Evolutionary conservation across 768 basidiomycete genomes (phyloP), one percentile per base, ranked within the genome.

Genomic region (Pleurotus pulmonarius): DNA sequence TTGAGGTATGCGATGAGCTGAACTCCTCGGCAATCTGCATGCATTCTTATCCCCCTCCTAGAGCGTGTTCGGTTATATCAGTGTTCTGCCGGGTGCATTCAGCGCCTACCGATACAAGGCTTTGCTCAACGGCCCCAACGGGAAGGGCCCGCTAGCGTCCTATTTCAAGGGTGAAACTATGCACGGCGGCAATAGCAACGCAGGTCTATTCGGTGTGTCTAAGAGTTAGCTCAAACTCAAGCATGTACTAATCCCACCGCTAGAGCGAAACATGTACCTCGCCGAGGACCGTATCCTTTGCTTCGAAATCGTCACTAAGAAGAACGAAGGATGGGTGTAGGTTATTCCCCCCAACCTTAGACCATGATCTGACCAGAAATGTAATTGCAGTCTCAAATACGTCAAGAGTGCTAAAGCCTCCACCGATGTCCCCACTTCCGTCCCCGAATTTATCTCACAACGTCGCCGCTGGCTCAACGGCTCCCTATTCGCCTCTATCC

Each of bases 121-220:
- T 12, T 79, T 96, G 29, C 78, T 81, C 64, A 95, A 97, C 63
- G 92, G 91, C 20, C 85, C 88, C 1, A 84, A 94, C 64, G 94
- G 93, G 55, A 88, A 85, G 58, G 94, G 94, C 3, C 94, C 94
- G 0, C 83, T 97, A 13, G 91, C 90, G 0, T 90, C 88, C 0
- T 96, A 96, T 75, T 96, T 96, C 77, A 92, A 88, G 74, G 94
- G 95, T 25, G 94, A 97, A 69, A 78, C 84, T 2, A 86, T 97
- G 83, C 90, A 92, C 60, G 84, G 82, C 34, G 81, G 76, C 44
- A 81, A 81, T 22, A 81, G 73, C 59, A 71, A 72, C 45, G 90
- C 90, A 39, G 87, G 89, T 34, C 75, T 92, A 26, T 92, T 92
- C 74, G 80, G 79, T 79, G 58, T 55, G 74, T 70, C 26, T 9